Evolutionary conservation across 1,139 yeast genomes (phyloP), one percentile per base, ranked within the genome.

Genomic region (Oligophagozyma castellii): DNA sequence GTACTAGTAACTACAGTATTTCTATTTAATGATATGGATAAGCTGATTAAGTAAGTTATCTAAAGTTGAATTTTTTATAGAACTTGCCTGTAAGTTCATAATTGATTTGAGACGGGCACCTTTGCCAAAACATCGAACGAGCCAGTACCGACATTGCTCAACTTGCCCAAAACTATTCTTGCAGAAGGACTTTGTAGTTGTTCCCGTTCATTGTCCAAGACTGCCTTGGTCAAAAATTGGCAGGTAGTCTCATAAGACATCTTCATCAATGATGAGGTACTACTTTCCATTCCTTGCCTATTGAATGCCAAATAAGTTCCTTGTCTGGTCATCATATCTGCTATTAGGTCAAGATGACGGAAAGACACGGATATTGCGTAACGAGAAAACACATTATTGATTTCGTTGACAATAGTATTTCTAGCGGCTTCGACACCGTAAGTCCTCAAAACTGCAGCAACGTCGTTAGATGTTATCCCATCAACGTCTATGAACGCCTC

Each of bases 391-490:
- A 92, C 98, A 46, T 83, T 78, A 59, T 83, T 79, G 55, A 92
- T 81, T 67, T 92, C 99, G 46, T 83, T 78, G 23, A 86, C 96
- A 62, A 92, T 81, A 22, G 98, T 89, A 56, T 84, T 83, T 59
- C 98, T 73, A 14, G 98, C 98, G 25, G 98, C 98, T 59, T 92
- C 99, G 32, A 89, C 98, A 56, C 99, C 99, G 49, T 92, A 92
- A 0, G 94, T 83, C 43, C 66, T 70, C 47, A 92, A 67, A 5
- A 92, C 95, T 12, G 95, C 83, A 26, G 83, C 75, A 44, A 92
- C 75, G 57, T 92, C 98, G 65, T 92, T 92, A 12, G 95, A 83
- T 5, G 79, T 69, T 48, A 92, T 79, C 35, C 73, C 75, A 54
- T 89, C 79, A 40, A 86, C 93, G 45, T 84, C 77, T 42, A 92